Evolutionary conservation across 805 yeast genomes (phyloP).

Genomic region (Candida silvatica): DNA sequence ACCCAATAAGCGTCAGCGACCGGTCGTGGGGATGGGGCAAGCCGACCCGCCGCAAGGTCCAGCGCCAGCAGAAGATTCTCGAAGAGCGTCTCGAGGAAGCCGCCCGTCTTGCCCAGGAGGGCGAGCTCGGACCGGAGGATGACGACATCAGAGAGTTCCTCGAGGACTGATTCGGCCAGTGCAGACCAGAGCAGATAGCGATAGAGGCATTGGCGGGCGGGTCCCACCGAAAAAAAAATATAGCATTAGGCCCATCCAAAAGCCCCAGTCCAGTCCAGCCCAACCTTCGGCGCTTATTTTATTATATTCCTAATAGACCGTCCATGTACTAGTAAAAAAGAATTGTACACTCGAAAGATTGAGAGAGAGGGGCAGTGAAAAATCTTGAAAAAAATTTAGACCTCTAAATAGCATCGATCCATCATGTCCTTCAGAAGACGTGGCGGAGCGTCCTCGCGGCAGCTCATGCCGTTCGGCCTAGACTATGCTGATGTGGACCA

Average conservation of each 20-base stretch:
- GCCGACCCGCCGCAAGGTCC: slow-evolving; percentile 52
- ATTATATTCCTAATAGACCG: too few species aligned
- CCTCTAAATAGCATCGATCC: neutral
- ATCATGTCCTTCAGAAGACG: slow-evolving; percentile 50
- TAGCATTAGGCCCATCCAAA: neutral
- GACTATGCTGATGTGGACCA: slow-evolving; percentile 52
- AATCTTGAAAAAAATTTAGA: neutral
- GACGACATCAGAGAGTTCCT: slow-evolving; percentile 63
- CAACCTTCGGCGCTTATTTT: too few species aligned
- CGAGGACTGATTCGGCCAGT: slow-evolving; percentile 52
- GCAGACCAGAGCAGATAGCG: too few species aligned
- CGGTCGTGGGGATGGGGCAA: slow-evolving; percentile 74
- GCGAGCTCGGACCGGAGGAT: slow-evolving; percentile 22
- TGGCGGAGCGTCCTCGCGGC: slow-evolving; percentile 25
- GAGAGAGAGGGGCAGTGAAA: too few species aligned
- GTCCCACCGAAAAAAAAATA: neutral
- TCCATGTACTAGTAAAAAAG: neutral
- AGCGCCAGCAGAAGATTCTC: slow-evolving; percentile 44
- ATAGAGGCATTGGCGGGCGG: neutral
- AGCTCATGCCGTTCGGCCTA: slow-evolving; percentile 59
- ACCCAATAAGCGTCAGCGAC: slow-evolving; percentile 18
- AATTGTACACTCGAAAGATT: too few species aligned
- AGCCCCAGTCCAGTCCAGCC: too few species aligned
- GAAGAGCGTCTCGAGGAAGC: slow-evolving; percentile 38
- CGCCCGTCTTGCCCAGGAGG: slow-evolving; percentile 25